phyloP scores from a whole-genome alignment of 148 eudicot genomes.

The Chenopodium quinoa region DNA sequence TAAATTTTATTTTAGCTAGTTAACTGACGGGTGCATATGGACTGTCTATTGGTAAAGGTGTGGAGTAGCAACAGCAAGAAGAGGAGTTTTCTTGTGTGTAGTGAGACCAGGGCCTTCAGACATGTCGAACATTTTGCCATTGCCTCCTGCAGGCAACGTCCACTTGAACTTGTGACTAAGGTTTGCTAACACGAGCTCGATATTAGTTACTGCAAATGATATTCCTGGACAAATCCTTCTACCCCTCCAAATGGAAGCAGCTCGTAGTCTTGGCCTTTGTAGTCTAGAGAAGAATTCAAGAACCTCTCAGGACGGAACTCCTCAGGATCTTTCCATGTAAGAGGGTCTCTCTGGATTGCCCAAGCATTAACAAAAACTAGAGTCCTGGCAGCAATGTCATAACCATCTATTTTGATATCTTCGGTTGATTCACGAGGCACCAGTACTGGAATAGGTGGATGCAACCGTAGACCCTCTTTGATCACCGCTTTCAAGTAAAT shows the following conservation, averaged over 20 bases:
- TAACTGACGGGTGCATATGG: background rate
- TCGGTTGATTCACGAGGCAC: conserved; percentile 21
- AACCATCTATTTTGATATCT: conserved; percentile 18
- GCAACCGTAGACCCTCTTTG: conserved; percentile 24
- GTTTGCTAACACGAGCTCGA: conserved; percentile 26
- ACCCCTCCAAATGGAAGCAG: conserved; percentile 40
- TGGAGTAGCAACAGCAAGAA: conserved; percentile 25
- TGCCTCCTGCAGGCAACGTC: conserved; percentile 21
- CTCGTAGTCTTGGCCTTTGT: conserved; percentile 24
- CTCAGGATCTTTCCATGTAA: conserved; percentile 23
- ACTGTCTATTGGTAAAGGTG: background rate
- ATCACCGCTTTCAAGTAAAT: conserved; percentile 19
- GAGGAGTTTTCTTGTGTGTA: conserved; percentile 17
- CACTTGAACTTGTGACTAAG: conserved; percentile 23
- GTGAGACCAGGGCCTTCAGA: conserved; percentile 12
- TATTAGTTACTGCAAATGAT: conserved; percentile 7
- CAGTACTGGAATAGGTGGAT: conserved; percentile 23
- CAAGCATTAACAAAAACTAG: conserved; percentile 26
- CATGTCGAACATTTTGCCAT: conserved; percentile 21
- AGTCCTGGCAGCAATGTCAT: conserved; percentile 32
- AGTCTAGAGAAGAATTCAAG: conserved; percentile 16
- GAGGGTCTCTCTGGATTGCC: conserved; percentile 32
- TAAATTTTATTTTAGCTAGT: too few relatives aligned
- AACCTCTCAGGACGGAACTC: conserved; percentile 42
- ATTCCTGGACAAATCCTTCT: conserved; percentile 34